Percentiles rank a stretch among this genome's conserved stretches.
Evolutionary conservation across 2,329 filamentous ascomycete genomes (phyloP).

Genomic region (Phialophora chinensis): DNA sequence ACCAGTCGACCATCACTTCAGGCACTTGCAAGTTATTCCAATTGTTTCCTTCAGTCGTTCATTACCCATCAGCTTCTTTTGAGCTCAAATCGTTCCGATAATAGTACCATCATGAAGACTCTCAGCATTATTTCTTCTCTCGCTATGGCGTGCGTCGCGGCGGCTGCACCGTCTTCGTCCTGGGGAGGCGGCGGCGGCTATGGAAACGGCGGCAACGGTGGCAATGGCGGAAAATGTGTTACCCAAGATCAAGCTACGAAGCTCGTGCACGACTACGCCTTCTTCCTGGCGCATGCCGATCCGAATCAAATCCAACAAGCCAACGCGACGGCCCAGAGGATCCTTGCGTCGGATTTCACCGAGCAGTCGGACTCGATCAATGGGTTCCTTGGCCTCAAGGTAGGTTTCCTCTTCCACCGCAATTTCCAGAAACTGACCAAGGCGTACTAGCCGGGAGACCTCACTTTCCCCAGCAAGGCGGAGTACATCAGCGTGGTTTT

Average conservation of each 20-base stretch:
- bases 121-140: conserved; percentile 11
- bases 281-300: conserved; percentile 19
- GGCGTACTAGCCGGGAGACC: conserved; percentile 10
- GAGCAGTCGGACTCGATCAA: conserved; percentile 23
- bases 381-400: conserved; percentile 14
- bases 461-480: conserved; percentile 12
- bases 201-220: conserved; percentile 1
- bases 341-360: conserved; percentile 15
- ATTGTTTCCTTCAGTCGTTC: conserved; percentile 15
- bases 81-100: neutral
- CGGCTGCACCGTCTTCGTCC: conserved; percentile 15
- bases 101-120: conserved; percentile 14
- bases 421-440: neutral
- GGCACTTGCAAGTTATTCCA: neutral
- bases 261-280: conserved; percentile 19
- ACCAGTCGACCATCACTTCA: neutral
- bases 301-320: conserved; percentile 13
- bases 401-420: neutral
- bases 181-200: conserved; percentile 1
- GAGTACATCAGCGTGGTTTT: conserved; percentile 14
- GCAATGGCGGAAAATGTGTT: neutral
- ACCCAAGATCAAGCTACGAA: conserved; percentile 15
- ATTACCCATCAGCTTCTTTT: conserved; percentile 6
- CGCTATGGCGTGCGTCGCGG: conserved; percentile 1
- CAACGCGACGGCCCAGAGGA: conserved; percentile 17